Conservation (phyloP, 768 basidiomycete species). For the Hypholoma fasciculare region DNA sequence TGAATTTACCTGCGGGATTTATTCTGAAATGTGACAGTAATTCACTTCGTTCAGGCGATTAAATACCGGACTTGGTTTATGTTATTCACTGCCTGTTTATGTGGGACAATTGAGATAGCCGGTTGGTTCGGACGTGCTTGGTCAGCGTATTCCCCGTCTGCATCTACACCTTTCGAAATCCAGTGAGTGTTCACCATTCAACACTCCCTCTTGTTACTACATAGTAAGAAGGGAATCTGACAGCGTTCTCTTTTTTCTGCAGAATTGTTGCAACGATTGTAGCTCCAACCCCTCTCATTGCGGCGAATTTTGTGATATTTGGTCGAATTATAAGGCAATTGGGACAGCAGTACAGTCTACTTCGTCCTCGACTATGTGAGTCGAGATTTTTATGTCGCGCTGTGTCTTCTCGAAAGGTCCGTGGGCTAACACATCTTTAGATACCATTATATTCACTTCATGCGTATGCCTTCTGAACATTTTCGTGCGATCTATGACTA, state of each 20-base stretch:
- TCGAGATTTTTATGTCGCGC: not conserved
- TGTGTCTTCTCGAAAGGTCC: not conserved
- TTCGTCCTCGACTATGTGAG: slow-evolving; percentile 31
- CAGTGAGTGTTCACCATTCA: not conserved
- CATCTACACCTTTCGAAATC: slow-evolving; percentile 18
- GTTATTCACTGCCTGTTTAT: slow-evolving; percentile 21
- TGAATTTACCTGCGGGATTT: not conserved
- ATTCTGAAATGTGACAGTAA: not conserved
- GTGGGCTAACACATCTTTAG: slow-evolving; percentile 19
- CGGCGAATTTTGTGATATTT: slow-evolving; percentile 61
- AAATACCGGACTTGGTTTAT: slow-evolving; percentile 7
- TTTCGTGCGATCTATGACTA: not conserved
- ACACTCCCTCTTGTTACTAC: not conserved
- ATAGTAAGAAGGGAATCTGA: too few relatives aligned
- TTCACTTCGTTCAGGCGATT: slow-evolving; percentile 1
- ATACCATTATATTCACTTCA: slow-evolving; percentile 42
- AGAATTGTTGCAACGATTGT: slow-evolving; percentile 55
- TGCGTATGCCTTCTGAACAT: slow-evolving; percentile 22
- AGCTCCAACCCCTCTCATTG: slow-evolving; percentile 44
- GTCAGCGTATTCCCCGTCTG: slow-evolving; percentile 17
- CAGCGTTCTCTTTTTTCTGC: not conserved
- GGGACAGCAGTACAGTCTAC: slow-evolving; percentile 45
- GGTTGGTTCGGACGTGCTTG: slow-evolving; percentile 25
- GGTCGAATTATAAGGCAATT: slow-evolving; percentile 44
- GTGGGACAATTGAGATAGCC: slow-evolving; percentile 21